Base-by-base conservation (phyloP, 2,329 filamentous ascomycete species). In the Pseudocercospora cruenta region DNA sequence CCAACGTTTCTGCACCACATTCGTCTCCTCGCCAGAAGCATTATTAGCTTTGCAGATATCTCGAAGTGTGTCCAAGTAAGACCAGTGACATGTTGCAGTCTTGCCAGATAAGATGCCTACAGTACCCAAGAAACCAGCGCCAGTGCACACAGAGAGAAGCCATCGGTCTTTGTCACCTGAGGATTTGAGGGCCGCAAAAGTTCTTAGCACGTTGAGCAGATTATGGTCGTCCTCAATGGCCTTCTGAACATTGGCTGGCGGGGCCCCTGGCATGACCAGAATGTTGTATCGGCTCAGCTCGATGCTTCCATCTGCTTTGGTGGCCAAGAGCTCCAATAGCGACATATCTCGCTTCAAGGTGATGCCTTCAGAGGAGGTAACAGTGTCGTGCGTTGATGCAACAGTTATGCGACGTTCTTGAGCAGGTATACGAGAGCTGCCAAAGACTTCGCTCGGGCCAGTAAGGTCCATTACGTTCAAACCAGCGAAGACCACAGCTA, bases 391-490 rank as follows among this genome's bases (percentile, higher is more conserved):
- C 1, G 65, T 43, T 21, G 67, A 64, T 2, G 67, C 65, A 19
- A 64, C 60, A 8, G 63, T 60, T 26, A 67, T 54, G 2, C 54
- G 28, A n/a, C 39, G 58, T 16, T 47, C 19, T 4, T 36, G 14
- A 16, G 51, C 24, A 2, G 60, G 28, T 12, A 67, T 55, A 3
- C 33, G 45, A 10, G 58, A 64, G 26, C 63, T 67, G 43, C 60
- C 65, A n/a, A 69, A 67, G 43, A 67, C 65, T 64, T 69, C 67
- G 5, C 49, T 45, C 4, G 67, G 67, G 1, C 67, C 67, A 16
- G 62, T 67, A 5, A 69, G 62, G 22, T 69, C 67, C 55, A 69
- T 63, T 33, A 67, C 62, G 45, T 69, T 65, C 62, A 67, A 58
- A 19, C 53, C 54, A 24, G 57, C 62, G 60, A 64, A 69, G 24